These are phyloP conservation scores for Pseudocercospora cruenta DNA, from an alignment of 2,329 filamentous ascomycete species.

Conservation along the genomic window DNA sequence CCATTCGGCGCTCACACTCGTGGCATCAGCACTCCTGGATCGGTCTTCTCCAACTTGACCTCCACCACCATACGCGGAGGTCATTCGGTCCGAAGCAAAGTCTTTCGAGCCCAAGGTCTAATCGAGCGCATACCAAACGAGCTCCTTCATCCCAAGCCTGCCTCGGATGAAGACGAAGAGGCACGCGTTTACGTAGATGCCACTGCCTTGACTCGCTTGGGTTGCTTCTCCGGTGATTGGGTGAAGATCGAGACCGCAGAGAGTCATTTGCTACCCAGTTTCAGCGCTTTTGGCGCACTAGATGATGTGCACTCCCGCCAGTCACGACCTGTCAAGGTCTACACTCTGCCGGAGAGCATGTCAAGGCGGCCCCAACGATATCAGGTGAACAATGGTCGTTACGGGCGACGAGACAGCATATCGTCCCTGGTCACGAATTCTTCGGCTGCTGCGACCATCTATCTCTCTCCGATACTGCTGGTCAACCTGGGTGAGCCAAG, in stretches of 20 bases:
- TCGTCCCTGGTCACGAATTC: conserved; percentile 51
- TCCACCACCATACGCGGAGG: conserved; percentile 78
- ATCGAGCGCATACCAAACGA: conserved; percentile 73
- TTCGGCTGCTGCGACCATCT: conserved; percentile 65
- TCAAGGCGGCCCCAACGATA: conserved; percentile 59
- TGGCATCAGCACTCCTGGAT: conserved; percentile 80
- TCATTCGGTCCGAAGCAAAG: conserved; percentile 67
- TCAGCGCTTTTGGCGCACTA: conserved; percentile 69
- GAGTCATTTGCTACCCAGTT: conserved; percentile 70
- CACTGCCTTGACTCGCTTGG: conserved; percentile 80
- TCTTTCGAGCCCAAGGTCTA: conserved; percentile 83
- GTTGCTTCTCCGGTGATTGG: conserved; percentile 98
- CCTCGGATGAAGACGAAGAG: conserved; percentile 81
- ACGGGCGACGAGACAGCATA: conserved; percentile 58
- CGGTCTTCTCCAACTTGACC: conserved; percentile 86
- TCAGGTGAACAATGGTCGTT: conserved; percentile 53
- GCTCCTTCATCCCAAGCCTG: conserved; percentile 80
- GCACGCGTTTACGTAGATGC: conserved; percentile 90
- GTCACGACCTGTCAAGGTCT: conserved; percentile 87
- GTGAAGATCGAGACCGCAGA: conserved; percentile 78
- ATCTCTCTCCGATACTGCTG: conserved; percentile 83
- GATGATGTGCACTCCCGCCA: conserved; percentile 65
- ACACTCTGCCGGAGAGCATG: conserved; percentile 77
- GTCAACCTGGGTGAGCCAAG: conserved; percentile 80
- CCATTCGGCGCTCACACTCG: conserved; percentile 71